Conservation (phyloP, 164 flowering plant genomes). For the Stephania japonica region DNA sequence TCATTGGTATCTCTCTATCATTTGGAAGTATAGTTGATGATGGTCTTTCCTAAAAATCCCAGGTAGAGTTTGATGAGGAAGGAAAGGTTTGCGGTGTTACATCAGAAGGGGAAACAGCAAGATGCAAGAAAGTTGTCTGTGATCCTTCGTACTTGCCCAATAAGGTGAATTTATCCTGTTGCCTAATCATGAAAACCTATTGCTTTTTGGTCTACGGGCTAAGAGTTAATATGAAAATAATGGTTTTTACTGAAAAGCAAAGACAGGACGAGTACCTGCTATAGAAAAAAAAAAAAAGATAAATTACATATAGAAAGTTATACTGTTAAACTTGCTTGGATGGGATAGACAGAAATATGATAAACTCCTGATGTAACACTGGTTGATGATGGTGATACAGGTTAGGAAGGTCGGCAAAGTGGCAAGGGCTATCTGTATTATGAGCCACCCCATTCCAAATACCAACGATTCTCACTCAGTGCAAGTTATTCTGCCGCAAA, state of each 20-base stretch:
- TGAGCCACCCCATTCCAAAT: constrained; percentile 94
- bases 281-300: background rate
- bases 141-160: constrained; percentile 93
- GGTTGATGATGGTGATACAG: constrained; percentile 33
- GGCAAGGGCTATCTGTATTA: constrained; percentile 90
- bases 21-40: background rate
- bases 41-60: constrained; percentile 16
- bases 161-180: constrained; percentile 49
- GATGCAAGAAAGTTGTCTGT: constrained; percentile 92
- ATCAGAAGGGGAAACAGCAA: constrained; percentile 94
- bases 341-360: background rate
- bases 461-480: constrained; percentile 83
- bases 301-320: background rate
- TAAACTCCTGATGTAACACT: background rate
- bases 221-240: background rate
- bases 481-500: constrained; percentile 88
- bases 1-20: background rate
- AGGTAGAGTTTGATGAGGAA: constrained; percentile 87
- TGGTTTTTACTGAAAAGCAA: background rate
- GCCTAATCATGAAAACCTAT: background rate
- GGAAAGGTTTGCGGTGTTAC: constrained; percentile 87
- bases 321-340: background rate
- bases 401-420: constrained; percentile 87
- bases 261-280: background rate
- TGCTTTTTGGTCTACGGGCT: constrained; percentile 2